Conservation (phyloP, 805 yeast genomes). For the Ogataea haglerorum region DNA sequence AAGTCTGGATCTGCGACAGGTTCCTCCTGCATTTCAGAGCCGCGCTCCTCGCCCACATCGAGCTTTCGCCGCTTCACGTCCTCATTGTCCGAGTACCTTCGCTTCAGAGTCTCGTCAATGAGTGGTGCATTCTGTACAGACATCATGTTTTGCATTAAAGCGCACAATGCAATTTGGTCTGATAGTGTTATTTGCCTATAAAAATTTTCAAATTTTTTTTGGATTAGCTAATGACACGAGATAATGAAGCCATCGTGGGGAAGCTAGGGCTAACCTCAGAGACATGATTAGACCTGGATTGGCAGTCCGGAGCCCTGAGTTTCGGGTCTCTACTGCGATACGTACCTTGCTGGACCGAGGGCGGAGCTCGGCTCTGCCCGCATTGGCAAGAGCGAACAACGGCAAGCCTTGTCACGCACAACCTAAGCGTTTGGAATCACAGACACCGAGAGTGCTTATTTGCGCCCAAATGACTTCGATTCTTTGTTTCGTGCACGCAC, state of each 20-base stretch:
- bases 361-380: too few relatives aligned
- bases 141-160: slow-evolving; percentile 19
- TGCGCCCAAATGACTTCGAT: neutral
- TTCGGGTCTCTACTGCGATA: too few relatives aligned
- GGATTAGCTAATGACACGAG: slow-evolving; percentile 5
- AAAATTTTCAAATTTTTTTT: slow-evolving; percentile 7
- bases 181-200: slow-evolving; percentile 6
- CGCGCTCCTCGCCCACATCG: neutral
- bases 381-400: too few relatives aligned
- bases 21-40: neutral
- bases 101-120: slow-evolving; percentile 6
- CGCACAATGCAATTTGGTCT: slow-evolving; percentile 13
- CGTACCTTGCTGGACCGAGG: too few relatives aligned
- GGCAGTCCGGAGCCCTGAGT: too few relatives aligned
- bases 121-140: slow-evolving; percentile 19
- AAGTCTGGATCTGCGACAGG: slow-evolving; percentile 13
- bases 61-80: slow-evolving; percentile 6
- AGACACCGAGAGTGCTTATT: too few relatives aligned
- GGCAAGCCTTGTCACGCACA: too few relatives aligned
- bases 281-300: too few relatives aligned
- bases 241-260: neutral
- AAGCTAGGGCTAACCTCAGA: too few relatives aligned
- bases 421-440: too few relatives aligned
- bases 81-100: slow-evolving; percentile 8
- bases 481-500: too few relatives aligned